phyloP scores from a whole-genome alignment of 23 red algal species.

The Gracilaria caudata region DNA sequence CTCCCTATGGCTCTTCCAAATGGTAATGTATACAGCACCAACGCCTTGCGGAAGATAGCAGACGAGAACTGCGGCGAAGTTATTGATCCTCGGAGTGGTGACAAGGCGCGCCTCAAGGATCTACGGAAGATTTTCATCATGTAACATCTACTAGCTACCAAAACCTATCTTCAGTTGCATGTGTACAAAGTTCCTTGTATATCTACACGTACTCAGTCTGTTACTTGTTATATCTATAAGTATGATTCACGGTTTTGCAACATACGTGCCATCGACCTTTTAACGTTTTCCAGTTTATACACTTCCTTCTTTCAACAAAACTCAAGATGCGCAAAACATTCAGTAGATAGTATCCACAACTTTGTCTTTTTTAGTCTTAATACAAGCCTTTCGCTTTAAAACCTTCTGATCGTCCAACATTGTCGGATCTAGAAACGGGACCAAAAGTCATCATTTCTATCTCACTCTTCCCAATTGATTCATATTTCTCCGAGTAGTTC shows the following conservation, averaged over 20 bases:
- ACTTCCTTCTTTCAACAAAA: neutral
- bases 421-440: constrained; percentile 10
- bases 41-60: constrained; percentile 67
- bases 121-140: constrained; percentile 68
- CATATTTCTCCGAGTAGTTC: constrained; percentile 60
- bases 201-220: constrained; percentile 28
- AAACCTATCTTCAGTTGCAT: constrained; percentile 33
- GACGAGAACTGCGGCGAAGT: constrained; percentile 68
- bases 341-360: neutral
- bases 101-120: constrained; percentile 45
- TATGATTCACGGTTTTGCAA: neutral
- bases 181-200: constrained; percentile 29
- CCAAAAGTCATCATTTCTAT: constrained; percentile 61
- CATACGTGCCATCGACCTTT: neutral
- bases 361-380: neutral
- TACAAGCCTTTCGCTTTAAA: neutral
- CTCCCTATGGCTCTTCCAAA: constrained; percentile 91
- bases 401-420: neutral
- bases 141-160: constrained; percentile 17
- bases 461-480: constrained; percentile 51
- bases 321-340: neutral
- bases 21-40: constrained; percentile 92
- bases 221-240: neutral
- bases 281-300: neutral
- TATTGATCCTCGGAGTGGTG: constrained; percentile 58